A percentile compares a stretch with the other conserved stretches of the same genome.
phyloP scores from a whole-genome alignment of 1,284 basidiomycete genomes.

The Inonotus hispidus region DNA sequence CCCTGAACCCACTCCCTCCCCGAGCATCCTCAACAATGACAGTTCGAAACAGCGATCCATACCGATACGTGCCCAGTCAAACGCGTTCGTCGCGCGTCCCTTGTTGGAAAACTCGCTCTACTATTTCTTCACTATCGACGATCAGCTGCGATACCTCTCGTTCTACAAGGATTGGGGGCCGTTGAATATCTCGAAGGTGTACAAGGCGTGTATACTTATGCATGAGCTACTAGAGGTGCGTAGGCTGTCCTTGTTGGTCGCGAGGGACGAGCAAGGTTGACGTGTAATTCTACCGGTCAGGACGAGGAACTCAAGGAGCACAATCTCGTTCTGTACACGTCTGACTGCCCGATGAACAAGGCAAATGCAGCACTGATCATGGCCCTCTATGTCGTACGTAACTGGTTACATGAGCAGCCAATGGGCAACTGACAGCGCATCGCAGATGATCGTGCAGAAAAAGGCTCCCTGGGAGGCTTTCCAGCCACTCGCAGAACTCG shows the following conservation, averaged over 20 bases:
- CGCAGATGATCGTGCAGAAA: slow-evolving; percentile 88
- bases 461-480: slow-evolving; percentile 94
- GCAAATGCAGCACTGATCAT: slow-evolving; percentile 92
- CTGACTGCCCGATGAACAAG: slow-evolving; percentile 79
- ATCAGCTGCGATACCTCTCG: slow-evolving; percentile 87
- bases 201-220: slow-evolving; percentile 90
- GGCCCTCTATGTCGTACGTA: slow-evolving; percentile 81
- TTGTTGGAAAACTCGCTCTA: slow-evolving; percentile 64
- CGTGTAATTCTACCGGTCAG: slow-evolving; percentile 33
- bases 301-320: slow-evolving; percentile 63
- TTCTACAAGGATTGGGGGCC: slow-evolving; percentile 97
- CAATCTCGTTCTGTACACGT: slow-evolving; percentile 86
- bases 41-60: slow-evolving; percentile 26
- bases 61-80: slow-evolving; percentile 53
- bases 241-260: slow-evolving; percentile 9
- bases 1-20: slow-evolving; percentile 59
- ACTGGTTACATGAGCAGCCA: slow-evolving; percentile 16
- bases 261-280: slow-evolving; percentile 23
- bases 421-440: slow-evolving; percentile 8
- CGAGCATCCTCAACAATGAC: slow-evolving; percentile 55
- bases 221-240: slow-evolving; percentile 83
- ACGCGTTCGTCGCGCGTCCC: slow-evolving; percentile 45
- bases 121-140: slow-evolving; percentile 87
- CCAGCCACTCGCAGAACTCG: slow-evolving; percentile 83
- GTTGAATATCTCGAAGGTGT: slow-evolving; percentile 87